These are phyloP conservation scores for Saccharomycopsis hybrid DNA, from an alignment of 1,139 yeast genomes.

Conservation along the genomic window DNA sequence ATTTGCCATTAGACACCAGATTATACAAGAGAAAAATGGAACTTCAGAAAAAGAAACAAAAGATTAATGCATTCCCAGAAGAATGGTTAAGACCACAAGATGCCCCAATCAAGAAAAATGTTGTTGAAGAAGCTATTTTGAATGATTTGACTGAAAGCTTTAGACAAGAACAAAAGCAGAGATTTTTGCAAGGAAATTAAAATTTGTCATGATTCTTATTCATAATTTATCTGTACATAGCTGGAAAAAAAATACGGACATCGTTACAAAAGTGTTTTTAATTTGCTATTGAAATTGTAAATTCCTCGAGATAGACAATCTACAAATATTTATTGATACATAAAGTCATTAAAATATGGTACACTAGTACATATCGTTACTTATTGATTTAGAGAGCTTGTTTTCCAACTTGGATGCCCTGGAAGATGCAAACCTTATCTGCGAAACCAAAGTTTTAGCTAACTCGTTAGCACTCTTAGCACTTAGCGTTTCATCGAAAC, in stretches of 20 bases:
- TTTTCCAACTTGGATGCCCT: not conserved
- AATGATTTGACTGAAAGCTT: conserved; percentile 10
- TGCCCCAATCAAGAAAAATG: conserved; percentile 39
- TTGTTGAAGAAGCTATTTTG: conserved; percentile 6
- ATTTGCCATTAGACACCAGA: conserved; percentile 77
- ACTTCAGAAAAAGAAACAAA: conserved; percentile 39
- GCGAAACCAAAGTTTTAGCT: not conserved
- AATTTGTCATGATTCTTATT: not conserved
- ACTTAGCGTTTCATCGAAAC: not conserved
- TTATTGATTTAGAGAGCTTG: no score
- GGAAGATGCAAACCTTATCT: not conserved
- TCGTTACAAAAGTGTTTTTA: no score
- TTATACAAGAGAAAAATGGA: conserved; percentile 43
- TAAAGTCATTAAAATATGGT: no score
- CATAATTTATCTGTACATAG: not conserved
- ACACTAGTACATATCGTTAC: no score
- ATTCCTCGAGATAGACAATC: no score
- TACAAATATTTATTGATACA: no score
- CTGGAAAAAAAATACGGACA: no score
- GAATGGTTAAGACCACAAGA: conserved; percentile 79
- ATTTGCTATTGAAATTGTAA: no score
- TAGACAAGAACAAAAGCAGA: not conserved
- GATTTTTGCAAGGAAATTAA: not conserved
- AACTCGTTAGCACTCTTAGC: not conserved
- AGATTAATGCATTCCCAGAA: conserved; percentile 54